Base-by-base conservation (phyloP, 192 early-diverging fungal species). In the Linnemannia elongata region DNA sequence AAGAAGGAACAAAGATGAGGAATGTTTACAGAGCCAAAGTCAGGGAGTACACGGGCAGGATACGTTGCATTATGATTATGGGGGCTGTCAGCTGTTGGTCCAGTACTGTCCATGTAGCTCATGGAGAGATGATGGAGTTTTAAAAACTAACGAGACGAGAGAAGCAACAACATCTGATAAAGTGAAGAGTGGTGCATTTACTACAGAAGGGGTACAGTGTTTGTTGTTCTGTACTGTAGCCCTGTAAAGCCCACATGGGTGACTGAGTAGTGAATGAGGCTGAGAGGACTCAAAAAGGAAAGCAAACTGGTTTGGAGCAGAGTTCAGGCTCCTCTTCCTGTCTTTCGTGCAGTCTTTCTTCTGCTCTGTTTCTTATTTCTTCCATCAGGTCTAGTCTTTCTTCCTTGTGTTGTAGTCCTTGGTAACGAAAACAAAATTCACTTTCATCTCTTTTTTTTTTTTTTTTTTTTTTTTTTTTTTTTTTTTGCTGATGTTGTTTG, bases 301-400 rank as follows among this genome's bases (percentile, higher is more conserved):
- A 47, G 30, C 41, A 75, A 75, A 35, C 74, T 75, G 74, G 74
- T 75, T 74, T 74, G 27, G 27, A 74, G 72, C 45, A 74, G 44
- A 55, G 44, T 75, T 74, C 47, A 45, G 24, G 22, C 30, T 49
- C 30, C 18, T 74, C 41, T 52, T 74, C 13, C 42, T 74, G 41
- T 74, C 47, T 74, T 9, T 73, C 9, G 10, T 45, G 44, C 9
- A 45, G n/a, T 18, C 47, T 39, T 33, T 60, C 36, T 75, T 57
- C 24, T 66, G 27, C 54, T 57, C 12, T 66, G 27, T 66, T 27
- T 33, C 9, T 66, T 66, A 12, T 66, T 27, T 33, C 9, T 66
- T 66, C 60, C 27, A 0, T 33, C 9, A 30, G 27, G 60, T 33
- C 60, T 66, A 66, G 60, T 66, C 30, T 33, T 24, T 33, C 10